phyloP scores from a whole-genome alignment of 257 asterid species.

The Primulina eburnea region DNA sequence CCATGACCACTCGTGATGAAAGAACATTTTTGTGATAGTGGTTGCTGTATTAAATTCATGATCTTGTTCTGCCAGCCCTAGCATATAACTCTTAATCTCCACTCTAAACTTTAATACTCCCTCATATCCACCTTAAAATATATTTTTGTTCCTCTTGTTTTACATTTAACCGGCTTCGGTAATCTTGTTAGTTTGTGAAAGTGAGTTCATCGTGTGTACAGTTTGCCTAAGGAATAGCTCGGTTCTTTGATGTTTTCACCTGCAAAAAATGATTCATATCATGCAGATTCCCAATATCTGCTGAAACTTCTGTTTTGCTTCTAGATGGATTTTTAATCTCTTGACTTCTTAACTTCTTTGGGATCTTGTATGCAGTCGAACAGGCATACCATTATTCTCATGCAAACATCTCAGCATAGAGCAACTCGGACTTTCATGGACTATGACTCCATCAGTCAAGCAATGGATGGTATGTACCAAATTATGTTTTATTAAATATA shows the following conservation, averaged over 20 bases:
- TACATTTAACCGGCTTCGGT: not conserved
- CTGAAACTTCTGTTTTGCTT: not conserved
- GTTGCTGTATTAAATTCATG: not conserved
- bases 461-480: constrained; percentile 75
- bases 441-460: constrained; percentile 73
- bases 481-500: not conserved
- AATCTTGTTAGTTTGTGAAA: not conserved
- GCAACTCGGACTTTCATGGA: constrained; percentile 96
- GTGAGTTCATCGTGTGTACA: not conserved
- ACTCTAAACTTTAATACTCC: not conserved
- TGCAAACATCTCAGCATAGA: constrained; percentile 78
- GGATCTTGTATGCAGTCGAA: constrained; percentile 59
- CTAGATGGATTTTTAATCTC: not conserved
- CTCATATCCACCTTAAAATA: not conserved
- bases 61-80: not conserved
- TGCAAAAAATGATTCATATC: not conserved
- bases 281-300: not conserved
- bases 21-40: too few species aligned
- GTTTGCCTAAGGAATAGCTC: not conserved
- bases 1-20: not conserved
- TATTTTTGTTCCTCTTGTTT: not conserved
- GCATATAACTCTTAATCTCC: not conserved
- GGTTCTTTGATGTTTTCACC: constrained; percentile 4
- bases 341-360: not conserved
- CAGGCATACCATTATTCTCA: constrained; percentile 85